Conservation (phyloP, 257 asterid genomes). For the Solanum clarkiae region DNA sequence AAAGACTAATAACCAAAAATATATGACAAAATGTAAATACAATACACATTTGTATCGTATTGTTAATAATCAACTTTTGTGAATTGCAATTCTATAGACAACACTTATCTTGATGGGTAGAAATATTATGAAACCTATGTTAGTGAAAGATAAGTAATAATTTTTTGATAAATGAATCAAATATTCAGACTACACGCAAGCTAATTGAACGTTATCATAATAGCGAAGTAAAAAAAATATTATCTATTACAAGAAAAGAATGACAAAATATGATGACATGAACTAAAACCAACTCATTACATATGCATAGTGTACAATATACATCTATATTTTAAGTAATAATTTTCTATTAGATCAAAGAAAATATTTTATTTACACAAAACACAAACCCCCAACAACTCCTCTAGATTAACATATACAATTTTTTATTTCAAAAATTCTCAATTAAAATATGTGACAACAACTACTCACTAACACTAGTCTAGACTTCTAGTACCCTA, state of each 20-base stretch:
- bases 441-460: conserved; percentile 7
- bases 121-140: background rate
- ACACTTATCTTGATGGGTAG: background rate
- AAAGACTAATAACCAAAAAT: too few relatives aligned
- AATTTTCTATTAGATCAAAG: background rate
- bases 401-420: background rate
- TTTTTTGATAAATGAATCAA: background rate
- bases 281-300: background rate
- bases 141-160: background rate
- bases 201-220: background rate
- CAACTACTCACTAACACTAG: background rate
- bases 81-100: background rate
- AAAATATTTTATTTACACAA: background rate
- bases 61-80: background rate
- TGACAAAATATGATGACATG: background rate
- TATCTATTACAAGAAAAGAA: background rate
- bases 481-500: background rate
- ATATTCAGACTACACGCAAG: background rate
- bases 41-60: too few relatives aligned
- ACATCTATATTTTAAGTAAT: background rate
- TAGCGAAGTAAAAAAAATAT: background rate
- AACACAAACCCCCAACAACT: background rate
- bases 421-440: background rate
- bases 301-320: background rate
- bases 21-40: too few relatives aligned